Base-by-base conservation (phyloP, 805 yeast genomes). In the Barnettozyma botsteinii region DNA sequence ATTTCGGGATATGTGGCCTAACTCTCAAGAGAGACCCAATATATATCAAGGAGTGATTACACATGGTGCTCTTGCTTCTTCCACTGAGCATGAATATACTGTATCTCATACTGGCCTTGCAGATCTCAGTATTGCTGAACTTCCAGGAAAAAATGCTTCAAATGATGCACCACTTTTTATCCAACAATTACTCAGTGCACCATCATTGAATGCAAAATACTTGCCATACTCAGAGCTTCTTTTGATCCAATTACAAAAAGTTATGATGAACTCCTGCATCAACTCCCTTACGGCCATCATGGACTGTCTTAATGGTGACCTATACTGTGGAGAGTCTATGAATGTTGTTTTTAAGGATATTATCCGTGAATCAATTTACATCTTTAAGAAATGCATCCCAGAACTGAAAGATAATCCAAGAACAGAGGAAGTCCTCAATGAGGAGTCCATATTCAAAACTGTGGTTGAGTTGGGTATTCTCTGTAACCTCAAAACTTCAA, bases 241-340 rank as follows among this genome's bases (percentile, higher is more conserved):
- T 25, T 50, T 76, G 22, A 73, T 78, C 2, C 95, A 86, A 60
- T 65, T 80, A 49, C 82, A 79, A 50, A 93, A 91, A 59, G 72
- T 91, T 41, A 67, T 83, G 32, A 79, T 84, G 17, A 91, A 91
- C 55, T 72, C 85, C 2, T 84, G 93, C 53, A 79, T 91, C 49
- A 91, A 91, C 54, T 83, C 96, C 0, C 64, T 82, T 21, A 84
- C 96, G 0, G 82, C 96, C 0, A 64, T 87, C 20, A 61, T 84
- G 20, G 83, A 85, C 58, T 82, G 93, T 55, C 55, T 69, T 29
- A 91, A 91, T 55, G 95, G 94, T 25, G 85, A 82, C 37, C 62
- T 91, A 21, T 21, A 21, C 23, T 21, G 23, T 21, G 23, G 23
- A 7, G 23, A 21, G 23, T 21, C 23, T 21, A 21, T 21, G 23